phyloP scores from a whole-genome alignment of 1,139 yeast species.

The Kodamaea arcana region DNA sequence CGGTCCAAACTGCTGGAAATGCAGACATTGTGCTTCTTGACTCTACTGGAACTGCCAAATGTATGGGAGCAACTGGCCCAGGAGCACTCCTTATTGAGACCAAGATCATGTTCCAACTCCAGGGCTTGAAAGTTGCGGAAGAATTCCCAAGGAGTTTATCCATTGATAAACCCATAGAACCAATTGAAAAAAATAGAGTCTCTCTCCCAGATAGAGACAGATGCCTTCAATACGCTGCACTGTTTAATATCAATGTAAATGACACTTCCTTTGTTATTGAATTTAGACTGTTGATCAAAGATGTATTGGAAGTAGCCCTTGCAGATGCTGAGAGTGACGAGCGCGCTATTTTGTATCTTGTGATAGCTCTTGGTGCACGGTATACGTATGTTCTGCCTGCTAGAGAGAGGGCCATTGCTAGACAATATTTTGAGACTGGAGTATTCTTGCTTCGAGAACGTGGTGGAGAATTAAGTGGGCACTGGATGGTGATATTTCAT shows the following conservation, averaged over 20 bases:
- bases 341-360: constrained; percentile 26
- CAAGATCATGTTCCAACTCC: constrained; percentile 2
- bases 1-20: neutral
- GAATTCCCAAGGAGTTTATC: constrained; percentile 1
- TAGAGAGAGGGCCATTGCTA: constrained; percentile 1
- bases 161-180: constrained; percentile 5
- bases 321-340: constrained; percentile 12
- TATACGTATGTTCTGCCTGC: constrained; percentile 8
- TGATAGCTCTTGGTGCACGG: constrained; percentile 36
- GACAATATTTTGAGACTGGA: constrained; percentile 7
- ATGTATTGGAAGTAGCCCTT: constrained; percentile 23
- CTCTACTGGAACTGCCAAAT: constrained; percentile 3
- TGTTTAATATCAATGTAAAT: constrained; percentile 32
- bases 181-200: constrained; percentile 1
- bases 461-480: constrained; percentile 6
- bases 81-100: constrained; percentile 4
- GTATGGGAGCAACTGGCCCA: constrained; percentile 5
- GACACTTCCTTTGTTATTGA: constrained; percentile 32
- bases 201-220: constrained; percentile 1
- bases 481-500: constrained; percentile 40
- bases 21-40: constrained; percentile 2
- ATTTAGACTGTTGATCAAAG: constrained; percentile 21
- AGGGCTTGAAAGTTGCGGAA: constrained; percentile 1
- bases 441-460: constrained; percentile 5
- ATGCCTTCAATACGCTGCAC: constrained; percentile 6